Base-by-base conservation (phyloP, 768 basidiomycete genomes). In the Agaricus sinodeliciosus region DNA sequence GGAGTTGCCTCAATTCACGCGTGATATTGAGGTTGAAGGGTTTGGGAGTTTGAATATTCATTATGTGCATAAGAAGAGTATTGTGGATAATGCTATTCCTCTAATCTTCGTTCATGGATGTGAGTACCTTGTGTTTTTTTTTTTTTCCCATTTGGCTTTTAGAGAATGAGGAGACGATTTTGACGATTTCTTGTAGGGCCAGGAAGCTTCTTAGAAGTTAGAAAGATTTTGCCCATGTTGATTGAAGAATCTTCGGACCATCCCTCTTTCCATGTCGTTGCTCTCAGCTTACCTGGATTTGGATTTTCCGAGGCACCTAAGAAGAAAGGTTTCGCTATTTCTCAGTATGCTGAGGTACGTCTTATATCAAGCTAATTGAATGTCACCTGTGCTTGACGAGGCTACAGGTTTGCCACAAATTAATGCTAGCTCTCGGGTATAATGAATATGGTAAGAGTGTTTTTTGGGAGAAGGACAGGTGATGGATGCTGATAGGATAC, bases 221-320 rank as follows among this genome's bases (percentile, higher is more conserved):
- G 68, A 49, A 85, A 84, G 65, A 63, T 85, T 3, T 65, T 85
- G 0, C 78, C 83, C 0, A 59, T 83, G 13, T 67, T 87, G 49
- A 69, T 73, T 0, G 59, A 70, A 13, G 66, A 66, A 0, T 71
- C 74, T 4, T 50, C 67, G 2, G 71, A 74, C 0, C 68, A 76
- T 35, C 81, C 80, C 1, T 74, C 71, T 28, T 84, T 84, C 59
- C 84, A 85, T 53, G 80, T 85, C 19, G 81, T 87, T 1, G 79
- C 77, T 0, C 56, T 76, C 9, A 78, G 81, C 57, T 58, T 85
- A 2, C 84, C 84, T 9, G 80, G 80, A 0, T 85, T 64, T 64
- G 84, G 81, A 0, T 85, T 84, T 62, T 84, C 83, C 0, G 70
- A 79, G 11, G 77, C 72, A 1, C 74, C 79, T 3, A 71, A 59